A percentile compares a stretch with the other conserved stretches of the same genome.
phyloP scores from a whole-genome alignment of 2,329 filamentous ascomycete species.

The Exutisphaerella laricina region DNA sequence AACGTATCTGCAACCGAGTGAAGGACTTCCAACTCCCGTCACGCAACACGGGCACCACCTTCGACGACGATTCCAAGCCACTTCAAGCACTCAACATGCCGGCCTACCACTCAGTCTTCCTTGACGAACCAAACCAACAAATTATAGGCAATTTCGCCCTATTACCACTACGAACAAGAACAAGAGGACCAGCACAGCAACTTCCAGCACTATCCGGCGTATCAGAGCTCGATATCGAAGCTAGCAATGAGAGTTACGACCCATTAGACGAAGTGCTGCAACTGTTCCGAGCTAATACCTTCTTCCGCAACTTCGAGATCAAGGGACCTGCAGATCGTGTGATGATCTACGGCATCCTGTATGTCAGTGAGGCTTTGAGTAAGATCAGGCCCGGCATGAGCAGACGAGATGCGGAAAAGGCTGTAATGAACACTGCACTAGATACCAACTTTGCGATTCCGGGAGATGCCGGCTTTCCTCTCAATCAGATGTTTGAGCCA shows the following conservation, averaged over 20 bases:
- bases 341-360: slow-evolving; percentile 94
- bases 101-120: slow-evolving; percentile 97
- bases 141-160: slow-evolving; percentile 85
- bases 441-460: slow-evolving; percentile 92
- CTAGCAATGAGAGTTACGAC: slow-evolving; percentile 90
- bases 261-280: slow-evolving; percentile 88
- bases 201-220: slow-evolving; percentile 56
- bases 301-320: slow-evolving; percentile 99
- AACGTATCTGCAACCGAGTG: too few relatives aligned
- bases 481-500: slow-evolving; percentile 95
- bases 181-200: slow-evolving; percentile 88
- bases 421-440: slow-evolving; percentile 82
- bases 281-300: slow-evolving; percentile 94
- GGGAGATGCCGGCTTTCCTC: slow-evolving; percentile 83
- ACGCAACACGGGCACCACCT: too few relatives aligned
- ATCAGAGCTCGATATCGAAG: slow-evolving; percentile 59
- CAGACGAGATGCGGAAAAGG: slow-evolving; percentile 63
- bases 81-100: too few relatives aligned
- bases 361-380: slow-evolving; percentile 80
- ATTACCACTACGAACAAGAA: slow-evolving; percentile 88
- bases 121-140: slow-evolving; percentile 66
- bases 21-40: too few relatives aligned
- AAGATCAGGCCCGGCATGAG: slow-evolving; percentile 75
- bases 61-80: too few relatives aligned
- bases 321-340: slow-evolving; percentile 91